These are phyloP conservation scores for Alternaria postmessia DNA, from an alignment of 2,329 filamentous ascomycete species.

Conservation along the genomic window DNA sequence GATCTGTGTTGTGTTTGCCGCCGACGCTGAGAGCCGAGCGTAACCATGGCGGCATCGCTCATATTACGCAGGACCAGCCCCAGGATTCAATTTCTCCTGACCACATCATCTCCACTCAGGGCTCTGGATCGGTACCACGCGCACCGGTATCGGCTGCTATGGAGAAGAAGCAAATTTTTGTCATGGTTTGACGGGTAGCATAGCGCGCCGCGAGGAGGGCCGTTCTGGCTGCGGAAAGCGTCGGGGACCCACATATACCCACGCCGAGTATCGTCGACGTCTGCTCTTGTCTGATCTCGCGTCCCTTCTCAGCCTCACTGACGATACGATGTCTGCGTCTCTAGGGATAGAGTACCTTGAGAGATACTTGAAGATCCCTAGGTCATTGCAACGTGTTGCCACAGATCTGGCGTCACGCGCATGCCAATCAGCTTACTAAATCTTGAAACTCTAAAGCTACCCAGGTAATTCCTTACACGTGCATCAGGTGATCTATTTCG, in stretches of 20 bases:
- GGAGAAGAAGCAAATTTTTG: conserved; percentile 17
- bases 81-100: conserved; percentile 16
- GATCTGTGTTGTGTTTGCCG: conserved; percentile 11
- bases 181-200: conserved; percentile 6
- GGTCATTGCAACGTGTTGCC: not conserved
- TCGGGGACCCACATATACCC: conserved; percentile 23
- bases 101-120: conserved; percentile 18
- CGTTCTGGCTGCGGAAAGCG: conserved; percentile 28
- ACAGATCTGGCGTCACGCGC: not conserved
- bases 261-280: not conserved
- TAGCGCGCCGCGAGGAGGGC: conserved; percentile 21
- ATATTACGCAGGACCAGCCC: conserved; percentile 12
- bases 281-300: not conserved
- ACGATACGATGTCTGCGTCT: not conserved
- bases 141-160: conserved; percentile 26
- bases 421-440: not conserved
- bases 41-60: conserved; percentile 25
- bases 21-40: conserved; percentile 25
- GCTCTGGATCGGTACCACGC: conserved; percentile 7
- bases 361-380: not conserved
- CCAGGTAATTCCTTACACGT: not conserved
- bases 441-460: not conserved
- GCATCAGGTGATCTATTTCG: not conserved
- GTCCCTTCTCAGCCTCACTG: not conserved
- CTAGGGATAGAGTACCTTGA: not conserved